Evolutionary conservation across 768 basidiomycete genomes (phyloP), one percentile per base, ranked within the genome.

Genomic region (Hemileccinum rubropunctum): DNA sequence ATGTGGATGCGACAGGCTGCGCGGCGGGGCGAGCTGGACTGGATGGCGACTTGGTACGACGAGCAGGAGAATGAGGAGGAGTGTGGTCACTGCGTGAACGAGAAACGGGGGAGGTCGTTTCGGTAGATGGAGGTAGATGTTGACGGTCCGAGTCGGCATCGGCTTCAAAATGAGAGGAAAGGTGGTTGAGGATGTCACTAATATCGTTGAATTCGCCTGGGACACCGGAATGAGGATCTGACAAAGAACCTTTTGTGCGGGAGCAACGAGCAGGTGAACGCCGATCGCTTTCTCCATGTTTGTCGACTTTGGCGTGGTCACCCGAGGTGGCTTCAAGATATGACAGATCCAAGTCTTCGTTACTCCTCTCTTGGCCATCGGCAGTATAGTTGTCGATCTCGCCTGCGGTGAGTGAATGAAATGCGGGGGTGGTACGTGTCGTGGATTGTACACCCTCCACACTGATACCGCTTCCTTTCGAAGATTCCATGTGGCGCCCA

Each of bases 341-440:
- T 12, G 82, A 61, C 60, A 82, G 76, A 61, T 82, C 80, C 45
- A 80, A 70, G 41, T 75, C 78, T 60, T 82, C 78, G 15, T 76
- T 52, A 61, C 66, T 59, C 65, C 73, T 56, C 66, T 73, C 53
- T 64, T 42, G 63, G n/a, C 47, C 55, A 28, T 62, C 61, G 9
- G 52, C 23, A 37, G 45, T 37, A 51, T 62, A 70, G 13, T 46
- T 45, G 38, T 64, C 62, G 15, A 42, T 47, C 36, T 68, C 66
- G 40, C 73, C 78, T 33, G 82, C 80, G 15, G 84, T 88, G 15
- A 89, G 78, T 13, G 85, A 88, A 65, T 89, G 88, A 61, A 90
- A 90, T 2, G 87, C 82, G 42, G 88, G 86, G 0, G 87, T 84
- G 2, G 79, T 80, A 54, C 86, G 82, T 33, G 88, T 89, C 42